A percentile compares a stretch with the other conserved stretches of the same genome.
These are phyloP conservation scores for Proliferodiscus dingleyae DNA, from an alignment of 2,329 filamentous ascomycete species.

Conservation along the genomic window DNA sequence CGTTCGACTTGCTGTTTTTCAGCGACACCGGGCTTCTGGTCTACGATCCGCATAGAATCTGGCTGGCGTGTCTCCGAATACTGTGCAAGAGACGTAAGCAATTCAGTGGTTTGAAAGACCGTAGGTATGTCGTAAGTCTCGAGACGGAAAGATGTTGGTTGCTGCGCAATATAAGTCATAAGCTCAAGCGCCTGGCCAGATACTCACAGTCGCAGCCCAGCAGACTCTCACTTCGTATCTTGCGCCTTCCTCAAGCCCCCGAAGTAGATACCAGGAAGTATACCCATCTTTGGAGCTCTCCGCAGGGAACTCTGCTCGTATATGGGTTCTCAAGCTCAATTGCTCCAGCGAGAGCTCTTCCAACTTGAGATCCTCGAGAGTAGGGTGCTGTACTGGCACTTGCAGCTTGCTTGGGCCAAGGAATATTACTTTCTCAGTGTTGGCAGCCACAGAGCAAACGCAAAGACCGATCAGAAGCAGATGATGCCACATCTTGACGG, in stretches of 20 bases:
- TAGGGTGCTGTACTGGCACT: constrained; percentile 51
- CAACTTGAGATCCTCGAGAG: constrained; percentile 57
- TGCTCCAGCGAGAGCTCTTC: constrained; percentile 56
- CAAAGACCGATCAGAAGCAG: constrained; percentile 18
- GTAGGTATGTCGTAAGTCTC: constrained; percentile 56
- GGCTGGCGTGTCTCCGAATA: constrained; percentile 52
- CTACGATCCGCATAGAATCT: constrained; percentile 14
- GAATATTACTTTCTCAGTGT: constrained; percentile 91
- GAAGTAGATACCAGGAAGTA: constrained; percentile 75
- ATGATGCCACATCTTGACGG: constrained; percentile 10
- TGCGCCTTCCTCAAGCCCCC: constrained; percentile 61
- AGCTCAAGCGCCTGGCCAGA: neutral
- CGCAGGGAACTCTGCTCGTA: constrained; percentile 66
- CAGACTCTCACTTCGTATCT: constrained; percentile 90
- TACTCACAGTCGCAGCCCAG: constrained; percentile 87
- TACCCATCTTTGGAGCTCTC: constrained; percentile 47
- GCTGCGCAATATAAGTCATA: constrained; percentile 44
- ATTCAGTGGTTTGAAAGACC: constrained; percentile 56
- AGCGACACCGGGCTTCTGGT: constrained; percentile 11
- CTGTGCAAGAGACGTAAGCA: constrained; percentile 59
- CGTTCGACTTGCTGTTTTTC: constrained; percentile 3
- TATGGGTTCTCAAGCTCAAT: constrained; percentile 53
- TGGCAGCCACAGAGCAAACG: constrained; percentile 47
- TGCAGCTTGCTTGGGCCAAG: constrained; percentile 57
- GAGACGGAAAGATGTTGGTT: constrained; percentile 78